Evolutionary conservation across 768 basidiomycete genomes (phyloP).

Genomic region (Clavulina sp.): DNA sequence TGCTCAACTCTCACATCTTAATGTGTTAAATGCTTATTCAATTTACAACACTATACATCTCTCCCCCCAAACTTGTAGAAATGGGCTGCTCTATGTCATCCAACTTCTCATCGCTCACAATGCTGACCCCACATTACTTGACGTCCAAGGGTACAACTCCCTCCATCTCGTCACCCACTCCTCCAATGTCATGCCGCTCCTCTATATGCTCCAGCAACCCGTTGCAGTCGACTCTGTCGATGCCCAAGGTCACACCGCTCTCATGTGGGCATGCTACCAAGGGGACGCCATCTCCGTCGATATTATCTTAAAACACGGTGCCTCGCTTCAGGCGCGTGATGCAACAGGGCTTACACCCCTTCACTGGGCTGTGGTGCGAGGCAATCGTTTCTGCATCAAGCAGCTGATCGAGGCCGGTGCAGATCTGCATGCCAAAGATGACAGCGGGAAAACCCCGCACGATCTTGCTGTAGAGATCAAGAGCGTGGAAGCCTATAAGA

Average conservation of each 20-base stretch:
- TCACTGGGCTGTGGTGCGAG: slow-evolving; percentile 95
- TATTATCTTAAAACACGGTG: slow-evolving; percentile 71
- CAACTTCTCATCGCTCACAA: slow-evolving; percentile 79
- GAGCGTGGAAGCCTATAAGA: slow-evolving; percentile 75
- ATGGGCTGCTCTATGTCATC: slow-evolving; percentile 90
- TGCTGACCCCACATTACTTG: slow-evolving; percentile 81
- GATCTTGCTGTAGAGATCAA: slow-evolving; percentile 95
- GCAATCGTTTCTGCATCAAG: slow-evolving; percentile 71
- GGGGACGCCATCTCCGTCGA: slow-evolving; percentile 94
- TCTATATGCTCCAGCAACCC: slow-evolving; percentile 86
- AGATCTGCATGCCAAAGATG: slow-evolving; percentile 63
- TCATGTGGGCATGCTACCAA: slow-evolving; percentile 99
- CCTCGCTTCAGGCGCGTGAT: slow-evolving; percentile 59
- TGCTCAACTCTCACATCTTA: no score
- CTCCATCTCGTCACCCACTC: slow-evolving; percentile 93
- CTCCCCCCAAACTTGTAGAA: slow-evolving; percentile 24
- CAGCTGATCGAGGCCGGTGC: slow-evolving; percentile 74
- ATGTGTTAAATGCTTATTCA: background rate
- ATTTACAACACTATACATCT: background rate
- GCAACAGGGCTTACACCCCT: slow-evolving; percentile 72
- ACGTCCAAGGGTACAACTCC: slow-evolving; percentile 91
- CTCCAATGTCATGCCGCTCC: slow-evolving; percentile 81
- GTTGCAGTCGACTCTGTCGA: slow-evolving; percentile 83
- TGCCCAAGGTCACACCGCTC: slow-evolving; percentile 77
- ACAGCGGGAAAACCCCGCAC: slow-evolving; percentile 67